phyloP scores from a whole-genome alignment of 2,329 filamentous ascomycete genomes.

The Neonectria sp. region DNA sequence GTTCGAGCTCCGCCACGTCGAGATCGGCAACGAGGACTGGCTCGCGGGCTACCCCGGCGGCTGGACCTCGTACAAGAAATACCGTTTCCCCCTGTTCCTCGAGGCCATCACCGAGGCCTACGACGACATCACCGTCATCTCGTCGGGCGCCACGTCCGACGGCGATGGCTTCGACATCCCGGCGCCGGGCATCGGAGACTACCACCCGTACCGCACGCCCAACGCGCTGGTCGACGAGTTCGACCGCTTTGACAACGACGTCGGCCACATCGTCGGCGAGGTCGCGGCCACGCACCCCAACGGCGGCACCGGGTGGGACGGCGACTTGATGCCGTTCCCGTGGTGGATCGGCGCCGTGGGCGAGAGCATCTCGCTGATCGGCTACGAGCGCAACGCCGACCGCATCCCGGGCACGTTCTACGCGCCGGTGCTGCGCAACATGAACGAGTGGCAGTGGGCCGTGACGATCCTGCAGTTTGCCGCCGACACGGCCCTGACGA shows the following conservation, averaged over 20 bases:
- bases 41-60: conserved; percentile 64
- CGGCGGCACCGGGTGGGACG: conserved; percentile 64
- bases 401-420: conserved; percentile 69
- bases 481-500: conserved; percentile 64
- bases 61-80: conserved; percentile 65
- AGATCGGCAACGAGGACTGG: conserved; percentile 79
- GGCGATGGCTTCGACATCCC: conserved; percentile 57
- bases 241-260: conserved; percentile 66
- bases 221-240: conserved; percentile 66
- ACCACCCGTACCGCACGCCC: conserved; percentile 67
- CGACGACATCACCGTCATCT: conserved; percentile 70
- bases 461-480: conserved; percentile 67
- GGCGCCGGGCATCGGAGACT: conserved; percentile 61
- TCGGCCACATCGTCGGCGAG: conserved; percentile 62
- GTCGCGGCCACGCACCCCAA: conserved; percentile 67
- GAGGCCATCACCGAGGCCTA: conserved; percentile 70
- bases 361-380: conserved; percentile 76
- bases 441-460: conserved; percentile 67
- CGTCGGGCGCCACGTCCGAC: conserved; percentile 63
- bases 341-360: conserved; percentile 74
- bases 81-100: conserved; percentile 72
- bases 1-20: conserved; percentile 73
- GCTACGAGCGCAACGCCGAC: conserved; percentile 76
- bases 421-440: conserved; percentile 64
- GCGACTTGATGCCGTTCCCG: conserved; percentile 62